Evolutionary conservation across 2,329 filamentous ascomycete species (phyloP), one percentile per base, ranked within the genome.

Genomic region (Elsinoe necatrix): DNA sequence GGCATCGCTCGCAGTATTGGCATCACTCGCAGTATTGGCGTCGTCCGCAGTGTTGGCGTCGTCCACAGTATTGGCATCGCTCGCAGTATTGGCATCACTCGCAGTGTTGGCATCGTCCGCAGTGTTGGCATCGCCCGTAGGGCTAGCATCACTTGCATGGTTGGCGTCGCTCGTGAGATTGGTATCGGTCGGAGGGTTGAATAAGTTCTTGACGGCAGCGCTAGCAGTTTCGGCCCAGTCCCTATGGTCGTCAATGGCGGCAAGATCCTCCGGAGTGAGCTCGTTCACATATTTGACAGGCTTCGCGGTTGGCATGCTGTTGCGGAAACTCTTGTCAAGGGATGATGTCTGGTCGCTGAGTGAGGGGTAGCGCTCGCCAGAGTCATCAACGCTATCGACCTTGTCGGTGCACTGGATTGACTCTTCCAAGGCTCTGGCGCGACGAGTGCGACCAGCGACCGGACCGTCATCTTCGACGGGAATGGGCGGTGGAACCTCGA

Each of bases 1-100:
- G 85, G 85, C 21, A 76, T 85, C 59, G 78, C 82, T 60, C 81
- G 80, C 73, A 81, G 85, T 12, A 88, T 89, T 60, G 80, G 88
- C 57, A 77, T 87, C 41, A 83, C 84, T 2, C 82, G 82, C 55
- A 69, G 87, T 27, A 73, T 88, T 2, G 88, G 88, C 71, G 88
- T 12, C 34, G 34, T 85, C 1, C 71, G 88, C 34, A 85, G 85
- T 55, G 85, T 29, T 29, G 27, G 27, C n/a, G n/a, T n/a, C n/a
- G 27, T 29, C 27, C 9, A 9, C 27, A 9, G 9, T 4, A 9
- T 29, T 29, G 27, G 27, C 27, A 9, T 4, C 27, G 9, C 27
- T 29, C 4, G 27, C 27, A 29, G 9, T 4, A 9, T 4, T 37
- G 34, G 12, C 5, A n/a, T 6, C 34, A 6, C 14, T 37, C 34